Percentiles rank a stretch among this genome's conserved stretches.
Evolutionary conservation across 768 basidiomycete genomes (phyloP).

Genomic region (Lyophyllum shimeji): DNA sequence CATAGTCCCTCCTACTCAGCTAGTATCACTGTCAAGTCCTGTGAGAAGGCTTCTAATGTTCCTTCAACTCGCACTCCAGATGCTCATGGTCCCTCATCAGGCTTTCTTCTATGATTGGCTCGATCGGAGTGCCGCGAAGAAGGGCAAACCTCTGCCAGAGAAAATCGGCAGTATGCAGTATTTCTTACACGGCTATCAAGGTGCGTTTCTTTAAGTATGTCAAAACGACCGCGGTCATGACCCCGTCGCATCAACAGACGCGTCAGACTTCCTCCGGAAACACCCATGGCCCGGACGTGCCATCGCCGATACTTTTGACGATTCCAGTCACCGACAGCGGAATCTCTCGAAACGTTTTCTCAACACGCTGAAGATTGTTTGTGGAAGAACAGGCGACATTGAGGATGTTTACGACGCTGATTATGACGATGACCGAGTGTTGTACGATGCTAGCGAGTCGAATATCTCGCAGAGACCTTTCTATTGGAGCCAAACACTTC

Average conservation of each 20-base stretch:
- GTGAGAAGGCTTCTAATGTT: slow-evolving; percentile 32
- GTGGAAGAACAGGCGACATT: slow-evolving; percentile 78
- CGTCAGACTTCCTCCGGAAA: slow-evolving; percentile 82
- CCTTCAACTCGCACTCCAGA: neutral
- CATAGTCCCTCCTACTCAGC: slow-evolving; percentile 84
- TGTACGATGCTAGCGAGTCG: slow-evolving; percentile 67
- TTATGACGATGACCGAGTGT: slow-evolving; percentile 68
- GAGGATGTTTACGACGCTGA: slow-evolving; percentile 69
- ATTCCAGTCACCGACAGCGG: slow-evolving; percentile 75
- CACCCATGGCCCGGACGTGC: slow-evolving; percentile 88
- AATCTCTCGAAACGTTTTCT: slow-evolving; percentile 66
- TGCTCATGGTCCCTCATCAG: slow-evolving; percentile 30
- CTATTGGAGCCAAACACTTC: slow-evolving; percentile 79
- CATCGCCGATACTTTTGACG: slow-evolving; percentile 83
- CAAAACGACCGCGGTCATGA: neutral
- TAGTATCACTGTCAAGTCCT: slow-evolving; percentile 80
- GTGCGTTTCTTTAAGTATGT: slow-evolving; percentile 29
- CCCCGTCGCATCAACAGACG: slow-evolving; percentile 47
- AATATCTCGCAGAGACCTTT: slow-evolving; percentile 60
- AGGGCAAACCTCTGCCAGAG: slow-evolving; percentile 79
- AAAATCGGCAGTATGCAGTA: slow-evolving; percentile 92
- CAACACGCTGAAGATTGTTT: slow-evolving; percentile 73
- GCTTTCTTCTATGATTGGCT: slow-evolving; percentile 95
- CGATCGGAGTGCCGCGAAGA: slow-evolving; percentile 78
- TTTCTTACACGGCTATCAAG: slow-evolving; percentile 82